Conservation (phyloP, 1,284 basidiomycete species). For the Fistulinella cinereoalba region DNA sequence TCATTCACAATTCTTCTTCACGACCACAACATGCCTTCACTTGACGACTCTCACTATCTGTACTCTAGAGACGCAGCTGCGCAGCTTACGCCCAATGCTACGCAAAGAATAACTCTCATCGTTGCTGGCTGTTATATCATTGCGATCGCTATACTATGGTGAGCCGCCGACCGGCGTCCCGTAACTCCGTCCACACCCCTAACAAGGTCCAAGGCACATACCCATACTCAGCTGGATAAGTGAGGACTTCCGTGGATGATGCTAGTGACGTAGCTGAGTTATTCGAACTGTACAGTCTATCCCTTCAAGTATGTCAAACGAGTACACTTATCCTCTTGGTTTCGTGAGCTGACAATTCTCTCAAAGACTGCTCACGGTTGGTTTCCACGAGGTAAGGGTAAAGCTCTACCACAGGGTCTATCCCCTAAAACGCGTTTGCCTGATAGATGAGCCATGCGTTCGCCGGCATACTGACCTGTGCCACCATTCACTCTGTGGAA, state of each 20-base stretch:
- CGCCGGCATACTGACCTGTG: slow-evolving; percentile 84
- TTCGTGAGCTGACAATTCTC: slow-evolving; percentile 20
- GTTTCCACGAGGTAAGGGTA: slow-evolving; percentile 76
- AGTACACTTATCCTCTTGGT: background rate
- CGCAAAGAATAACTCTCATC: slow-evolving; percentile 75
- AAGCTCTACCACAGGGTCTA: background rate
- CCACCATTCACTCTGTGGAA: slow-evolving; percentile 84
- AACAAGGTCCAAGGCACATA: slow-evolving; percentile 57
- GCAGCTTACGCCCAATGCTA: slow-evolving; percentile 60
- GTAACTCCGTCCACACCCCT: slow-evolving; percentile 4
- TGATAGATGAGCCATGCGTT: slow-evolving; percentile 83
- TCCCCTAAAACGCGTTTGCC: slow-evolving; percentile 9
- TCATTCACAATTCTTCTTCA: too few species aligned
- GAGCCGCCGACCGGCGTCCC: slow-evolving; percentile 25
- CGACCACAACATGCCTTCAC: slow-evolving; percentile 32
- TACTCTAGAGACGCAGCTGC: slow-evolving; percentile 37
- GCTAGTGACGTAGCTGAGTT: slow-evolving; percentile 5
- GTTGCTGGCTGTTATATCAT: slow-evolving; percentile 73
- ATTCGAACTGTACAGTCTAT: slow-evolving; percentile 60
- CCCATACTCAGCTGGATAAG: slow-evolving; percentile 71
- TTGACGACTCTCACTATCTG: slow-evolving; percentile 23
- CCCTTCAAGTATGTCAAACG: slow-evolving; percentile 77
- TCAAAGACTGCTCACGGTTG: slow-evolving; percentile 72
- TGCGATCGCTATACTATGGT: slow-evolving; percentile 74
- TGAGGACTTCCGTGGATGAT: slow-evolving; percentile 42